Percentiles rank a stretch among this genome's conserved stretches.
These are phyloP conservation scores for Verticillium albo-atrum DNA, from an alignment of 2,329 filamentous ascomycete genomes.

Conservation along the genomic window DNA sequence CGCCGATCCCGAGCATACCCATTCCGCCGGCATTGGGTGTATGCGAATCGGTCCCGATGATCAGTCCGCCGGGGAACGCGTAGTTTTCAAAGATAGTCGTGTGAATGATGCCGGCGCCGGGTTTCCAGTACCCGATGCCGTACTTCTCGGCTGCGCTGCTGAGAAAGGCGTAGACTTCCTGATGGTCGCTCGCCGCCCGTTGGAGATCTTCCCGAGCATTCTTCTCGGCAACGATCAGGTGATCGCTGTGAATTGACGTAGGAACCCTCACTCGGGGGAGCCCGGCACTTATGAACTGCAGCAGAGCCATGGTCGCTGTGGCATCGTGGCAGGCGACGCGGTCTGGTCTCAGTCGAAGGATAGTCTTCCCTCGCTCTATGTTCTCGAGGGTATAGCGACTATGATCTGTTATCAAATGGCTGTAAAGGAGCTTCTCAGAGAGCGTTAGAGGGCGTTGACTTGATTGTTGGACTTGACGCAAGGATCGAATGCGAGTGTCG, in stretches of 20 bases:
- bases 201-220: constrained; percentile 23
- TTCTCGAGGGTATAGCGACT: constrained; percentile 18
- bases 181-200: constrained; percentile 21
- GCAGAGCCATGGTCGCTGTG: constrained; percentile 34
- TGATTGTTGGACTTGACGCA: constrained; percentile 9
- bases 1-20: constrained; percentile 29
- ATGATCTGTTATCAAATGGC: constrained; percentile 24
- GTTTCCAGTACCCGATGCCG: constrained; percentile 35
- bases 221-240: constrained; percentile 26
- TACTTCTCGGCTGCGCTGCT: constrained; percentile 37
- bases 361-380: constrained; percentile 30
- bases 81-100: constrained; percentile 35
- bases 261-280: constrained; percentile 29
- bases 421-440: constrained; percentile 34
- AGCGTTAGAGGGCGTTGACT: constrained; percentile 24
- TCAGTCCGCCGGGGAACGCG: constrained; percentile 26
- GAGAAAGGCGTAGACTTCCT: constrained; percentile 33
- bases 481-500: constrained; percentile 6
- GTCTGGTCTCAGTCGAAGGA: constrained; percentile 29
- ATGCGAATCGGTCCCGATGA: constrained; percentile 31
- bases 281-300: constrained; percentile 36
- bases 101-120: constrained; percentile 31
- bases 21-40: constrained; percentile 30
- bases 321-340: constrained; percentile 37
- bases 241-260: constrained; percentile 34